Percentiles rank a stretch among this genome's conserved stretches.
Conservation (phyloP, 2,329 filamentous ascomycete species). For the Fusarium agapanthi region DNA sequence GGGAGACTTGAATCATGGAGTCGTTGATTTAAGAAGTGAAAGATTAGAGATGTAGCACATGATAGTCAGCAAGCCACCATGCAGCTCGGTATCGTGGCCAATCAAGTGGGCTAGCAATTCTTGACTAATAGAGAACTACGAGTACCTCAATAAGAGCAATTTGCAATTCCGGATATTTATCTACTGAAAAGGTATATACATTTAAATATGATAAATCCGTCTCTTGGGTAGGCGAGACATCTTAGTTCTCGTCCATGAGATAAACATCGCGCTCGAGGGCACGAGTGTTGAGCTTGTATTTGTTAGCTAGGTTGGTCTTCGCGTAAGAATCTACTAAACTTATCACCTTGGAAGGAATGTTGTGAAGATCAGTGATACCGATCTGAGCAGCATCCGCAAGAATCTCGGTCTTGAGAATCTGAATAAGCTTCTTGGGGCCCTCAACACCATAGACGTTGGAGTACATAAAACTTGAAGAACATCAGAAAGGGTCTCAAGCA, state of each 20-base stretch:
- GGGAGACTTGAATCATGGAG: neutral
- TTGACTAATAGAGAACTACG: neutral
- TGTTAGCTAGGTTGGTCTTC: neutral
- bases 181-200: neutral
- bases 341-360: constrained; percentile 35
- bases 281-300: constrained; percentile 36
- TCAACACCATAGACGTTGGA: constrained; percentile 58
- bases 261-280: constrained; percentile 40
- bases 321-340: neutral
- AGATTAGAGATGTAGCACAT: neutral
- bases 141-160: neutral
- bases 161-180: neutral
- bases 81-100: neutral
- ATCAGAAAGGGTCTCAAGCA: neutral
- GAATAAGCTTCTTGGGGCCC: constrained; percentile 56
- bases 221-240: rapidly evolving
- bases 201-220: no score
- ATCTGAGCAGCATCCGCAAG: constrained; percentile 47
- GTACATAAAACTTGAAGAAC: constrained; percentile 53
- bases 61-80: neutral
- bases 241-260: constrained; percentile 31
- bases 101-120: neutral
- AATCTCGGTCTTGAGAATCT: constrained; percentile 59
- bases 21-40: neutral
- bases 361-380: constrained; percentile 42